Percentiles rank a stretch among this genome's conserved stretches.
These are phyloP conservation scores for Wilhelminamyces savonicus DNA, from an alignment of 805 yeast species.

Conservation along the genomic window DNA sequence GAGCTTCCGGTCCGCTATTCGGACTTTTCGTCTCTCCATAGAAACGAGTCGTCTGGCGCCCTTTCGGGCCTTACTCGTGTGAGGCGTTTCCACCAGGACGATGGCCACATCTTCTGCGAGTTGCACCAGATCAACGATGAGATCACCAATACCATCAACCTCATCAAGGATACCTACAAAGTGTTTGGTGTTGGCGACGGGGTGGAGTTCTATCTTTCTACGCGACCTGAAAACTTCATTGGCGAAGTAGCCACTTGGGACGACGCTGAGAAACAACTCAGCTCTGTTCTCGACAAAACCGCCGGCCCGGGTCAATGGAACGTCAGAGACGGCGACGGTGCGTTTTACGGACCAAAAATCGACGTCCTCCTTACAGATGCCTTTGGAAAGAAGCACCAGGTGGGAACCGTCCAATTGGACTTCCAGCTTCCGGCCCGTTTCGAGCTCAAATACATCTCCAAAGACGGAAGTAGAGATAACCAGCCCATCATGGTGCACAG, in stretches of 20 bases:
- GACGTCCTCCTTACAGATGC: constrained; percentile 81
- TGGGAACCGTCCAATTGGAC: constrained; percentile 92
- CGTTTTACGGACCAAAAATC: constrained; percentile 93
- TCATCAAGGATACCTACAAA: constrained; percentile 69
- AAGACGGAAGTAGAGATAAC: constrained; percentile 43
- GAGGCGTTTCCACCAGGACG: constrained; percentile 95
- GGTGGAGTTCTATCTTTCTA: constrained; percentile 62
- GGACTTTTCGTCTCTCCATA: constrained; percentile 87
- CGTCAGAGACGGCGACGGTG: constrained; percentile 91
- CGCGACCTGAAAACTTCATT: constrained; percentile 75
- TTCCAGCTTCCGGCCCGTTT: constrained; percentile 90
- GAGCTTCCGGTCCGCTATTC: constrained; percentile 83
- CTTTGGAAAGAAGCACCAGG: constrained; percentile 77
- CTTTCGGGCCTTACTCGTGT: constrained; percentile 89
- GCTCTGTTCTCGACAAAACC: constrained; percentile 46
- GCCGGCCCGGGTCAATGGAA: constrained; percentile 55
- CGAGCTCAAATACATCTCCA: constrained; percentile 56
- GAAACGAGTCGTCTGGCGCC: constrained; percentile 95
- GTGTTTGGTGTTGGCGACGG: constrained; percentile 57
- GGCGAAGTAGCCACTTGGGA: constrained; percentile 81
- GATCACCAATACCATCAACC: constrained; percentile 61
- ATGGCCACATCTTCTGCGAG: constrained; percentile 92
- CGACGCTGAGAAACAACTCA: constrained; percentile 66
- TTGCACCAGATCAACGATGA: constrained; percentile 70
- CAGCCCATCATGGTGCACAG: constrained; percentile 94